Base-by-base conservation (phyloP, 2,329 filamentous ascomycete species). In the Aspergillus sp. region DNA sequence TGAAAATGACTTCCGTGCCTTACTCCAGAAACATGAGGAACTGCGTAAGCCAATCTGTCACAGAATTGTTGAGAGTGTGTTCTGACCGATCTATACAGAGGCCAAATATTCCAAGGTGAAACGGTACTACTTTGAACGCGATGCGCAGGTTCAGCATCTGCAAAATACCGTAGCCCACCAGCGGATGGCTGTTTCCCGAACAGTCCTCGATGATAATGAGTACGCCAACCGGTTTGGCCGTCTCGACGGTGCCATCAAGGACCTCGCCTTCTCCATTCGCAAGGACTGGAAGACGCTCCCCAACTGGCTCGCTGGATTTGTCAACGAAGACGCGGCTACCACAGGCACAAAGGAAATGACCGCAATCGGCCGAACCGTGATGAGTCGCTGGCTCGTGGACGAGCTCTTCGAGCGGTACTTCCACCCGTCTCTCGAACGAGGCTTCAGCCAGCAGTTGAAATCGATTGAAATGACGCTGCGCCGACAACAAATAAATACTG, bases 91-190 rank as follows among this genome's bases (percentile, higher is more conserved):
- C n/a, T 17, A 59, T 58, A 52, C 63, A 96, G 93, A 95, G 70
- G 87, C 86, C 65, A 99, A 99, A 79, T 99, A 99, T 74, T 96
- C 96, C 74, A 96, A 97, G 72, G 93, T 99, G 57, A 99, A 99
- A 80, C 88, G 92, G 56, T 90, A 97, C 68, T 99, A 97, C 73
- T 98, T 98, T 73, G 95, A 98, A 63, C 89, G 96, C 67, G 90
- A 88, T 64, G 83, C 87, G 17, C 93, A 97, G 75, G 90, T 98
- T 23, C 93, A 97, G 73, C 90, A 95, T 68, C 83, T 99, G 17
- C 95, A 99, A 73, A 98, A 99, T 73, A 95, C 92, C n/a, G 85
- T 99, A 53, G 95, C 95, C 57, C 95, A 96, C 74, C 95, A 98
- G 76, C 89, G 93, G 58, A 88, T 99, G 74, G 95, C 95, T 3